Conservation (phyloP, 192 early-diverging fungal genomes). For the Paraglomus occultum region DNA sequence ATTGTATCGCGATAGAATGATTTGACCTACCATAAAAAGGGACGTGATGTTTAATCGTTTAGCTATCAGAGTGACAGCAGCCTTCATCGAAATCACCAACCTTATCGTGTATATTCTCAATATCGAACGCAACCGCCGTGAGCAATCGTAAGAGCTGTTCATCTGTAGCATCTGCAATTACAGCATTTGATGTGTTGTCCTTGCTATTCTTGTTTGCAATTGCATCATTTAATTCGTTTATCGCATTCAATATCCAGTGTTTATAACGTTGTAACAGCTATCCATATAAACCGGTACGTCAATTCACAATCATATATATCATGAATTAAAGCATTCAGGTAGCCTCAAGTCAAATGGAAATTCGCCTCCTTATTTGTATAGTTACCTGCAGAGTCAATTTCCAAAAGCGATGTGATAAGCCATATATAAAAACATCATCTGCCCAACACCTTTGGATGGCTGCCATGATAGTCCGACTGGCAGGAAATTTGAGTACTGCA, state of each 20-base stretch:
- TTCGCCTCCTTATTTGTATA: slow-evolving; percentile 18
- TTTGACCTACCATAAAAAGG: slow-evolving; percentile 28
- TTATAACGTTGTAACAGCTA: slow-evolving; percentile 29
- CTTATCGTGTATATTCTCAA: slow-evolving; percentile 37
- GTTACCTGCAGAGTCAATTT: slow-evolving; percentile 57
- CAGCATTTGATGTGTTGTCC: slow-evolving; percentile 12
- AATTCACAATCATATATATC: slow-evolving; percentile 23
- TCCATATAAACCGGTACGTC: slow-evolving; percentile 23
- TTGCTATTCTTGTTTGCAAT: slow-evolving; percentile 24
- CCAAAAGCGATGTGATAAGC: slow-evolving; percentile 58
- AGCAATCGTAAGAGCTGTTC: slow-evolving; percentile 41
- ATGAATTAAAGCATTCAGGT: background rate
- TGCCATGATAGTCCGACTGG: slow-evolving; percentile 46
- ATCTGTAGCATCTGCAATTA: slow-evolving; percentile 23
- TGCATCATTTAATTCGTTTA: slow-evolving; percentile 23
- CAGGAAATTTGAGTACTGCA: slow-evolving; percentile 36
- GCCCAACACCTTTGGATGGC: slow-evolving; percentile 60
- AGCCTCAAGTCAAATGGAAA: slow-evolving; percentile 30
- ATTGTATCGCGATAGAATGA: slow-evolving; percentile 38
- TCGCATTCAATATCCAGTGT: background rate
- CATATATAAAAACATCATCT: slow-evolving; percentile 55
- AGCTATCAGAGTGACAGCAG: background rate
- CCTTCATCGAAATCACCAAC: background rate
- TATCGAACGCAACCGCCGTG: slow-evolving; percentile 40
- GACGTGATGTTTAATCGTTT: background rate